Conservation (phyloP, 140 eudicot genomes). For the Flaveria floridana region DNA sequence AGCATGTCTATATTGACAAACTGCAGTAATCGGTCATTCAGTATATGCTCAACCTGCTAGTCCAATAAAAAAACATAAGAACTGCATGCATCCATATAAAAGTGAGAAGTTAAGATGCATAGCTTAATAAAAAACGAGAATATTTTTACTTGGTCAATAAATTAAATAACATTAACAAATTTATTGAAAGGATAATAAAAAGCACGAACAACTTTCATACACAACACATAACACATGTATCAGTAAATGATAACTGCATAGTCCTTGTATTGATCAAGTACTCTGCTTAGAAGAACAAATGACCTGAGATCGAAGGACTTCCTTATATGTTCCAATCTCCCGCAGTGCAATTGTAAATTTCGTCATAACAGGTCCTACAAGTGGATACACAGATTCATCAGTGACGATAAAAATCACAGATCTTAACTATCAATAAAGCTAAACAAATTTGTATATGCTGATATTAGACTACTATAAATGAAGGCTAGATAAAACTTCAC, state of each 20-base stretch:
- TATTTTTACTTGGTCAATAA: background rate
- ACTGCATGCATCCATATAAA: conserved; percentile 26
- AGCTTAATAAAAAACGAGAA: background rate
- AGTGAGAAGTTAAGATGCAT: background rate
- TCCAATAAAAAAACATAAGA: conserved; percentile 20
- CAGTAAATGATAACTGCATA: conserved; percentile 16
- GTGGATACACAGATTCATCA: conserved; percentile 28
- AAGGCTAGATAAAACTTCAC: background rate
- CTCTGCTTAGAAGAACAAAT: conserved; percentile 11
- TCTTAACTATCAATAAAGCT: background rate
- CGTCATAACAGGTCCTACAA: conserved; percentile 83
- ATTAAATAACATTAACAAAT: background rate
- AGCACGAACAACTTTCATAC: background rate
- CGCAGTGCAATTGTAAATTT: conserved; percentile 82
- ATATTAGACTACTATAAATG: background rate
- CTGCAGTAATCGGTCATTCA: conserved; percentile 82
- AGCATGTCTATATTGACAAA: conserved; percentile 90
- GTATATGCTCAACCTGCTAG: conserved; percentile 84
- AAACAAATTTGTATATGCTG: background rate
- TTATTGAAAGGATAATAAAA: background rate
- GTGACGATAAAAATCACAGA: background rate
- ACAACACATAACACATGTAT: background rate
- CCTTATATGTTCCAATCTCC: conserved; percentile 86
- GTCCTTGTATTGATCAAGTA: conserved; percentile 16
- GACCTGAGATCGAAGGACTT: conserved; percentile 92